phyloP scores from a whole-genome alignment of 2,329 filamentous ascomycete species.

The Dendryphion nanum region DNA sequence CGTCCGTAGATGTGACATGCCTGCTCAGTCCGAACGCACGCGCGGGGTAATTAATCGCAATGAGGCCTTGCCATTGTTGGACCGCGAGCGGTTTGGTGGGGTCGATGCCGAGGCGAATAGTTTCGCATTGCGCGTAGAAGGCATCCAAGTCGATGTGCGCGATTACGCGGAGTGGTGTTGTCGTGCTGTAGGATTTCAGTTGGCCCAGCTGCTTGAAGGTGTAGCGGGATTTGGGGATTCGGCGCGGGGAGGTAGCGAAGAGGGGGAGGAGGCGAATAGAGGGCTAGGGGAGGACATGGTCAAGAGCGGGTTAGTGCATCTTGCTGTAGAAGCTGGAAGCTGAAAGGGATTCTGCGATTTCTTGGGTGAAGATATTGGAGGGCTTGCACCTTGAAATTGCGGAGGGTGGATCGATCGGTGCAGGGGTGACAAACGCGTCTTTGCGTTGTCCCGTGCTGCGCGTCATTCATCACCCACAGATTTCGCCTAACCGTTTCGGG shows the following conservation, averaged over 20 bases:
- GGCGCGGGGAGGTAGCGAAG: constrained; percentile 34
- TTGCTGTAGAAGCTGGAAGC: too few species aligned
- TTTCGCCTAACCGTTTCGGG: too few species aligned
- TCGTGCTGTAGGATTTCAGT: constrained; percentile 67
- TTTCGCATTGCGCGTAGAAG: constrained; percentile 94
- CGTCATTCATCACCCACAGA: constrained; percentile 22
- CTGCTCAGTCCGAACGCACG: constrained; percentile 75
- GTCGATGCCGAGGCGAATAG: constrained; percentile 70
- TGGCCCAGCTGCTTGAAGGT: constrained; percentile 81
- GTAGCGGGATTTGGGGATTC: constrained; percentile 64
- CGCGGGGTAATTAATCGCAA: constrained; percentile 94
- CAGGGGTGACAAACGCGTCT: constrained; percentile 19
- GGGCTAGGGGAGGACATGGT: constrained; percentile 51
- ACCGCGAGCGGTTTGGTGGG: constrained; percentile 8
- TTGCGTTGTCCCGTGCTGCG: constrained; percentile 35
- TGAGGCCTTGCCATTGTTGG: constrained; percentile 74
- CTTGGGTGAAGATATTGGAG: too few species aligned
- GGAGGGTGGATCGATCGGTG: constrained; percentile 1
- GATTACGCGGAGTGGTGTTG: constrained; percentile 79
- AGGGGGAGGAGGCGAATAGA: constrained; percentile 46
- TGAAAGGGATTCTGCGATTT: too few species aligned
- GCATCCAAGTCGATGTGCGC: constrained; percentile 95
- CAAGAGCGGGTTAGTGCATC: too few species aligned
- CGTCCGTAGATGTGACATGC: constrained; percentile 77
- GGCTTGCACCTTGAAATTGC: too few species aligned